A percentile compares a stretch with the other conserved stretches of the same genome.
Conservation (phyloP, 1,284 basidiomycete species). For the Cerioporus squamosus region DNA sequence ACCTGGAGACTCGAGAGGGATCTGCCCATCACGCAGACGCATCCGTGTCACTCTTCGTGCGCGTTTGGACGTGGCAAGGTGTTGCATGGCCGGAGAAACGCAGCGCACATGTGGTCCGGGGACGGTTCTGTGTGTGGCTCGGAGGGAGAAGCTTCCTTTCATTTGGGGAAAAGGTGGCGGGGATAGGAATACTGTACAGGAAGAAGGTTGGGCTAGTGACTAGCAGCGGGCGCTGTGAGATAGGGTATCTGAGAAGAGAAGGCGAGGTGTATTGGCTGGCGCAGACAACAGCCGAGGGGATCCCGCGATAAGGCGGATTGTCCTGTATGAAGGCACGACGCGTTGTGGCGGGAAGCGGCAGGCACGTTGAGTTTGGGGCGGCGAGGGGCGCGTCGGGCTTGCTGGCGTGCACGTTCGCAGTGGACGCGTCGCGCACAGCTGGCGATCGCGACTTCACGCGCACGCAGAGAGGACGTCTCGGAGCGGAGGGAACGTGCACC, state of each 20-base stretch:
- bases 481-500: conserved; percentile 26
- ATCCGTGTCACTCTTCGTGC: not conserved
- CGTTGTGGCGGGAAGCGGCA: not conserved
- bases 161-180: not conserved
- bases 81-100: conserved; percentile 15
- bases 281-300: conserved; percentile 12
- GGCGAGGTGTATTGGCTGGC: conserved; percentile 10
- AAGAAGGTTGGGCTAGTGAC: not conserved
- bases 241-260: conserved; percentile 14
- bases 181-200: conserved; percentile 11
- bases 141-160: not conserved
- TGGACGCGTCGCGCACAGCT: conserved; percentile 1
- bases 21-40: not conserved
- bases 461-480: conserved; percentile 6
- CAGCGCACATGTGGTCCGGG: conserved; percentile 5
- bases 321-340: not conserved
- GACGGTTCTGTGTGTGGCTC: conserved; percentile 10
- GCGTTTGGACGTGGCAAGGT: conserved; percentile 7
- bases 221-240: conserved; percentile 11
- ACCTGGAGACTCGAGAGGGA: not conserved
- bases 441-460: too few relatives aligned
- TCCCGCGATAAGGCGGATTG: conserved; percentile 10
- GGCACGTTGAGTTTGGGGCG: conserved; percentile 11
- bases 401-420: conserved; percentile 27
- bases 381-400: conserved; percentile 12